Percentiles rank a stretch among this genome's conserved stretches.
These are phyloP conservation scores for Teratosphaeriaceae sp. DNA, from an alignment of 2,329 filamentous ascomycete genomes.

Conservation along the genomic window DNA sequence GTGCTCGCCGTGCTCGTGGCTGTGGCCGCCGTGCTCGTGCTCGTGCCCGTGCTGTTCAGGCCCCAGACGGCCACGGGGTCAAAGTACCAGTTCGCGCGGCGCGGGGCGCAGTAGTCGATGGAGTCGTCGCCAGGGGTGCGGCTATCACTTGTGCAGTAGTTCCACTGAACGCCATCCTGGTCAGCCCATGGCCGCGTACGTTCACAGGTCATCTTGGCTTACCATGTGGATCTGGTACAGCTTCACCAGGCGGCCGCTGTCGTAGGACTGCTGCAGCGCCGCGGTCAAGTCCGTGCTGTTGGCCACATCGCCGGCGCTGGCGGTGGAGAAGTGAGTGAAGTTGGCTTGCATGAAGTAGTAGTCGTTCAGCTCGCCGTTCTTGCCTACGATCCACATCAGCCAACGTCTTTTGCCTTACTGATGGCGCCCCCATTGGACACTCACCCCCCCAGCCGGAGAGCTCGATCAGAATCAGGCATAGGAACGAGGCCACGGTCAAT, in stretches of 20 bases:
- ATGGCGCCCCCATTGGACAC: too few species aligned
- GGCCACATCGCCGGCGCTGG: conserved; percentile 15
- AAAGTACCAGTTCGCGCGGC: conserved; percentile 70
- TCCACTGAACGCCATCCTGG: too few species aligned
- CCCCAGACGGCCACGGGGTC: conserved; percentile 61
- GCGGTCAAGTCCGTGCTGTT: conserved; percentile 28
- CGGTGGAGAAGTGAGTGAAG: conserved; percentile 29
- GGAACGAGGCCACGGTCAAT: conserved; percentile 69
- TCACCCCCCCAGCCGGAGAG: conserved; percentile 50
- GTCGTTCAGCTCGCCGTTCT: conserved; percentile 42
- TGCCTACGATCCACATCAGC: too few species aligned
- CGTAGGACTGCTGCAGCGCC: conserved; percentile 33
- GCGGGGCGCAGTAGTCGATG: conserved; percentile 59
- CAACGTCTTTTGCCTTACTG: too few species aligned
- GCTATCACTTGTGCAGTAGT: conserved; percentile 66
- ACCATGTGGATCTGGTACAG: conserved; percentile 73
- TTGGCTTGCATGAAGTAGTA: conserved; percentile 50
- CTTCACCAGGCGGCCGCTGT: conserved; percentile 52
- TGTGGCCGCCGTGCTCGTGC: conserved; percentile 22
- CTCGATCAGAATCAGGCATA: conserved; percentile 57
- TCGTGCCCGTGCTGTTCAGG: conserved; percentile 51
- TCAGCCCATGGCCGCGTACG: too few species aligned
- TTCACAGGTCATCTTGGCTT: too few species aligned
- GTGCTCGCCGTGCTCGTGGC: conserved; percentile 14
- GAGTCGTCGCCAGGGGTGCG: conserved; percentile 36